Percentiles rank a stretch among this genome's conserved stretches.
Conservation (phyloP, 495 filamentous ascomycete genomes). For the Hypoxylon rickii region DNA sequence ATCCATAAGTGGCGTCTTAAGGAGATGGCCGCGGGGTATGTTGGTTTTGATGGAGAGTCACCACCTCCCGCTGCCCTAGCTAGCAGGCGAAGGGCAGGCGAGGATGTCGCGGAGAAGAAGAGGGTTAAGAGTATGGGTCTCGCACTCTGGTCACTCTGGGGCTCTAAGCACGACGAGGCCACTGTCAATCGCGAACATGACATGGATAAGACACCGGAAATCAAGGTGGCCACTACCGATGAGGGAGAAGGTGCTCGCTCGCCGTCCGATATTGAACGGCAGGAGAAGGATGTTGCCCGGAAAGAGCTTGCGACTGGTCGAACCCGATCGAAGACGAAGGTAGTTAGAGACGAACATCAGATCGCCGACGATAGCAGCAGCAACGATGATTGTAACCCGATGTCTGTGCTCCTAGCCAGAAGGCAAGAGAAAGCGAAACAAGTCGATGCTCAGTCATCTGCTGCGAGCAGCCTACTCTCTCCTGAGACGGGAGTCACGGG, state of each 20-base stretch:
- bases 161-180: conserved; percentile 81
- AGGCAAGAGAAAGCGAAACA: conserved; percentile 28
- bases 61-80: conserved; percentile 85
- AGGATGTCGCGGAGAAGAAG: conserved; percentile 48
- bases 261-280: conserved; percentile 40
- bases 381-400: conserved; percentile 41
- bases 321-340: conserved; percentile 43
- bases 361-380: conserved; percentile 25
- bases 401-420: conserved; percentile 38
- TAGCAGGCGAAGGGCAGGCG: conserved; percentile 62
- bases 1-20: conserved; percentile 71
- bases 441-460: conserved; percentile 7
- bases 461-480: conserved; percentile 19
- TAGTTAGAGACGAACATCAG: conserved; percentile 50
- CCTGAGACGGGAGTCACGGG: conserved; percentile 46
- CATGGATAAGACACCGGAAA: conserved; percentile 37
- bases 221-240: conserved; percentile 27
- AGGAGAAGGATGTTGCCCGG: conserved; percentile 29
- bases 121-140: conserved; percentile 73
- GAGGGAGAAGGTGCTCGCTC: conserved; percentile 48
- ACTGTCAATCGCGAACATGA: conserved; percentile 60
- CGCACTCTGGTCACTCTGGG: conserved; percentile 82
- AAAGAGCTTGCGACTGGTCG: conserved; percentile 21
- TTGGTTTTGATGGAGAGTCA: conserved; percentile 70
- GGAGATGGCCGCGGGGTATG: conserved; percentile 71